phyloP scores from a whole-genome alignment of 495 filamentous ascomycete species.

The Penicillium mononematosum region DNA sequence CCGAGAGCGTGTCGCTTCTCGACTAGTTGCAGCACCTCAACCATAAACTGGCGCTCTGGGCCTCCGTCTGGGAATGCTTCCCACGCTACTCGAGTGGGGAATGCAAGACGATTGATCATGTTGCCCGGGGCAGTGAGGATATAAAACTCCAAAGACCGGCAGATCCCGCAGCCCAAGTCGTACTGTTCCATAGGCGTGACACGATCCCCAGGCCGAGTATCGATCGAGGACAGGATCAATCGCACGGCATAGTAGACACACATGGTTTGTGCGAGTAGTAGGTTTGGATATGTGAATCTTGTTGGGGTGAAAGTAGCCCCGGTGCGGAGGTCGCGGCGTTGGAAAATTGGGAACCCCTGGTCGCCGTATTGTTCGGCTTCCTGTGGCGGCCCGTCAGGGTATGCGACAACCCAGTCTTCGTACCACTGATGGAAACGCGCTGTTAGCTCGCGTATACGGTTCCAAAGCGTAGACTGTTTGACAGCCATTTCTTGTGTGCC shows the following conservation, averaged over 20 bases:
- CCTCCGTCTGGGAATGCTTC: conserved; percentile 41
- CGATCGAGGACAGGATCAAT: conserved; percentile 41
- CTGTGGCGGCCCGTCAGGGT: conserved; percentile 34
- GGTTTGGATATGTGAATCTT: conserved; percentile 40
- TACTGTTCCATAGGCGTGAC: conserved; percentile 40
- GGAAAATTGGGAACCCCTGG: conserved; percentile 41
- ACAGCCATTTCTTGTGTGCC: conserved; percentile 37
- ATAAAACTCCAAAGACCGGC: conserved; percentile 44
- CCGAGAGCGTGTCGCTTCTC: conserved; percentile 40
- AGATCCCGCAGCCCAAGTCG: conserved; percentile 41
- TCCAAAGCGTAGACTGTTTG: conserved; percentile 42
- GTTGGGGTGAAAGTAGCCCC: conserved; percentile 37
- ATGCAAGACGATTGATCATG: conserved; percentile 50
- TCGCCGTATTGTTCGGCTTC: conserved; percentile 29
- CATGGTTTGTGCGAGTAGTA: conserved; percentile 46
- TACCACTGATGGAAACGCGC: conserved; percentile 38
- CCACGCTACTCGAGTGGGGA: conserved; percentile 45
- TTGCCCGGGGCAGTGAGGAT: conserved; percentile 42
- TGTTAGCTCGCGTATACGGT: conserved; percentile 37
- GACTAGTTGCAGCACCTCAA: conserved; percentile 41
- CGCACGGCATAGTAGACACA: conserved; percentile 40
- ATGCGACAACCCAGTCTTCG: conserved; percentile 34
- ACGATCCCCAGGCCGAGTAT: conserved; percentile 35
- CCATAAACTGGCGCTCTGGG: conserved; percentile 40
- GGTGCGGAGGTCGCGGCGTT: conserved; percentile 40